Conservation (phyloP, 441 rosid species). For the Erysimum pusillum region DNA sequence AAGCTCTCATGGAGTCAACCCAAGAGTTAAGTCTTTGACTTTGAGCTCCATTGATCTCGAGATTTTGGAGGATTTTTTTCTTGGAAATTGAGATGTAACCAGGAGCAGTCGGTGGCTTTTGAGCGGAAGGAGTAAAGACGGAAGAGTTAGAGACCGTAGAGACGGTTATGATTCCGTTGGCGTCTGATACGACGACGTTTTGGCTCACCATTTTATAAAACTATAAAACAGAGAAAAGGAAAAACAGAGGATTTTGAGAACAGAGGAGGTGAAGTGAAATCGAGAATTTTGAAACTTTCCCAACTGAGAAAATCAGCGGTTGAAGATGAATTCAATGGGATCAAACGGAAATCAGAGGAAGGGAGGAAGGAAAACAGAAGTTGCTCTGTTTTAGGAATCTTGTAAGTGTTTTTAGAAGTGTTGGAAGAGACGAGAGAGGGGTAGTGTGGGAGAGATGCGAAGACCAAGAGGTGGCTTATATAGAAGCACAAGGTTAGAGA, state of each 20-base stretch:
- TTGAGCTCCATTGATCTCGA: slow-evolving; percentile 45
- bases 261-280: slow-evolving; percentile 14
- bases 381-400: slow-evolving; percentile 34
- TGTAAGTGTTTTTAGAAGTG: slow-evolving; percentile 10
- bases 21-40: slow-evolving; percentile 56
- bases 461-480: slow-evolving; percentile 53
- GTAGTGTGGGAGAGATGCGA: slow-evolving; percentile 49
- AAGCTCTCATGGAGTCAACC: slow-evolving; percentile 75
- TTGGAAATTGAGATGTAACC: slow-evolving; percentile 43
- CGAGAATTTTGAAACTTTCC: slow-evolving; percentile 31
- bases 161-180: slow-evolving; percentile 56
- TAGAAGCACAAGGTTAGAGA: slow-evolving; percentile 45
- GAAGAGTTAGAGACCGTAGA: slow-evolving; percentile 56
- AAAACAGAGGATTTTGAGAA: slow-evolving; percentile 13
- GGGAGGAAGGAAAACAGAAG: slow-evolving; percentile 20
- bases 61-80: slow-evolving; percentile 48
- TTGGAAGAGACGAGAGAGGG: slow-evolving; percentile 41
- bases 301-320: slow-evolving; percentile 31
- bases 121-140: slow-evolving; percentile 55
- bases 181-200: slow-evolving; percentile 70
- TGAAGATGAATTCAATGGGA: not conserved
- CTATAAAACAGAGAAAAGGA: not conserved
- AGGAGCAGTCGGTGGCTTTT: slow-evolving; percentile 87
- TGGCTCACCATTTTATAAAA: slow-evolving; percentile 61
- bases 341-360: not conserved